These are phyloP conservation scores for Penicillium turbatum DNA, from an alignment of 495 filamentous ascomycete species.

Conservation along the genomic window DNA sequence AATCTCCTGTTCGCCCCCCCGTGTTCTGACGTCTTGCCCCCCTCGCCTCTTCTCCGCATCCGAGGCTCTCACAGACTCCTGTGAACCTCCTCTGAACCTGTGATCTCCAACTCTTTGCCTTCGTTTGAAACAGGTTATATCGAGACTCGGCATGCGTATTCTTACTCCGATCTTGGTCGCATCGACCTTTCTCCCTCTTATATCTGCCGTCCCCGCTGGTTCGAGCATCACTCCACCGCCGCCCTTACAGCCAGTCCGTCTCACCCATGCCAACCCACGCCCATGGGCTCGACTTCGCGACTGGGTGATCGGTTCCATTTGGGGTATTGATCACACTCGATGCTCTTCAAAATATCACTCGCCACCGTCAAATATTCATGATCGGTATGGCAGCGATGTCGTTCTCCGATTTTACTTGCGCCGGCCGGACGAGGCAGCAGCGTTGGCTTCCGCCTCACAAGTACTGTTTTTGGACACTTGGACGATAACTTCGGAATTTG, in stretches of 20 bases:
- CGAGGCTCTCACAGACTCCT: conserved; percentile 1
- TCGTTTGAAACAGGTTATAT: neutral
- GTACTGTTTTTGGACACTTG: conserved; percentile 85
- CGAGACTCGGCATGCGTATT: conserved; percentile 13
- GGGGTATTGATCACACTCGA: conserved; percentile 43
- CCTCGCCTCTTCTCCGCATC: neutral
- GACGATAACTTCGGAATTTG: conserved; percentile 75
- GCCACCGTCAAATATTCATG: conserved; percentile 48
- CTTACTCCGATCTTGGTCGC: conserved; percentile 27
- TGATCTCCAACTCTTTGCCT: neutral
- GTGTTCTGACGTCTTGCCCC: neutral
- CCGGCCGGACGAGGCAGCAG: conserved; percentile 62
- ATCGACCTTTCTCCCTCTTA: conserved; percentile 19
- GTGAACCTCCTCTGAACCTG: neutral
- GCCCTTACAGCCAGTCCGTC: conserved; percentile 35
- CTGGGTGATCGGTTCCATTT: conserved; percentile 58
- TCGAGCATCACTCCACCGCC: conserved; percentile 41
- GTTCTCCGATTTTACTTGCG: conserved; percentile 84
- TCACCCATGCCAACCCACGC: conserved; percentile 29
- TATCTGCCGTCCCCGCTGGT: conserved; percentile 39
- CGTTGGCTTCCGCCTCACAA: conserved; percentile 67
- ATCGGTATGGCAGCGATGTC: conserved; percentile 73
- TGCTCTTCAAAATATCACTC: conserved; percentile 19
- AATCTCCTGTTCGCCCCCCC: neutral
- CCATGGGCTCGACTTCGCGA: conserved; percentile 59